Base-by-base conservation (phyloP, 192 early-diverging fungal genomes). In the Backusella australiensis region DNA sequence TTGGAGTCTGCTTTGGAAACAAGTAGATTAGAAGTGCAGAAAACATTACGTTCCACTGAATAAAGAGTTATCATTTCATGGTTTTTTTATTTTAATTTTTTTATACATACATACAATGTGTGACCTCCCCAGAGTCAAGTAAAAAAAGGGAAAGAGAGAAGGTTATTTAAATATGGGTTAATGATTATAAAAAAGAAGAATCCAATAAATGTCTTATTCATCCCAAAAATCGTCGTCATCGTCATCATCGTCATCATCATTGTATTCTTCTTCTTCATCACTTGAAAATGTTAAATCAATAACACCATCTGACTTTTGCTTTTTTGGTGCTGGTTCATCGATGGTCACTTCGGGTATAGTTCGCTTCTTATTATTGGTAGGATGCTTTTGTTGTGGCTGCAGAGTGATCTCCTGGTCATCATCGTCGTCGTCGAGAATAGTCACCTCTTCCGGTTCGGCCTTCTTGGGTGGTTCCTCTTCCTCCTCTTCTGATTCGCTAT, bases 1-100 rank as follows among this genome's bases (percentile, higher is more conserved):
- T 42, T 90, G 41, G 85, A 90, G n/a, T 76, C 76, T 34, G 74
- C 84, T 29, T 80, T 87, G 21, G 84, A 86, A 41, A 80, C 83
- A 34, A 83, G 83, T 67, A 77, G 85, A 72, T 66, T 75, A 36
- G 87, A 90, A 69, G 78, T 88, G 8, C 84, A 83, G 63, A 84
- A 84, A 2, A 77, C 85, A 11, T 75, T 71, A 32, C 70, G 70
- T 71, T 41, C 70, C 29, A 34, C 15, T 71, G 69, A 71, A 71
- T 71, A 71, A 71, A 53, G 3, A n/a, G 1, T 53, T 2, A 15
- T 49, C 19, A 19, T 49, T 5, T 15, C 21, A 5, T n/a, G 4
- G 5, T 53, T 21, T 23, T 53, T 56, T 56, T 56, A 15, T 44
- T 44, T 44, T 44, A 14, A 14, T 4, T 15, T 17, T 15, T 19